Evolutionary conservation across 1,284 basidiomycete species (phyloP).

Genomic region (Meira miltonrushii): DNA sequence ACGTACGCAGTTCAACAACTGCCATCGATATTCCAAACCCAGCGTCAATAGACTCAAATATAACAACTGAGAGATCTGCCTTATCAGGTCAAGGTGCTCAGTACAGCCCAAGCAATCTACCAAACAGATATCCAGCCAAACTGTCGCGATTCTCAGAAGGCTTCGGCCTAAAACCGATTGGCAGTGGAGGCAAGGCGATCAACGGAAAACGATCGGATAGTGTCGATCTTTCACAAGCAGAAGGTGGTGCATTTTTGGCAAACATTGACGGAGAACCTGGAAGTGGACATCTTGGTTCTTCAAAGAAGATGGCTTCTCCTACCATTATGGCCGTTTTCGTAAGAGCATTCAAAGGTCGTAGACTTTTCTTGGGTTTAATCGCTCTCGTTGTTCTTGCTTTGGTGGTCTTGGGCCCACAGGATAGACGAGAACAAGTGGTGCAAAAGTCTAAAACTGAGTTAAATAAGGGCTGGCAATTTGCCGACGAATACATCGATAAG

Average conservation of each 20-base stretch:
- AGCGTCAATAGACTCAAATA: no score
- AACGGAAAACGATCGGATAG: constrained; percentile 2
- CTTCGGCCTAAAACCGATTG: not conserved
- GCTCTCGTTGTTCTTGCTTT: constrained; percentile 2
- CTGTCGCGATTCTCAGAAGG: no score
- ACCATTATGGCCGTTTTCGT: not conserved
- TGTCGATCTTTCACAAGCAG: constrained; percentile 7
- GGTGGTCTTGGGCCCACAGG: not conserved
- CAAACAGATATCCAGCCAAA: no score
- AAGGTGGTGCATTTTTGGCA: constrained; percentile 2
- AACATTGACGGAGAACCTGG: not conserved
- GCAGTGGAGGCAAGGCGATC: not conserved
- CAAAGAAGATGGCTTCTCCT: not conserved
- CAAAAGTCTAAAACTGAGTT: not conserved
- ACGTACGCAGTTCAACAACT: no score
- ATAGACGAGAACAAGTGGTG: constrained; percentile 4
- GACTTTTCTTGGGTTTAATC: not conserved
- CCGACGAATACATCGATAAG: constrained; percentile 5
- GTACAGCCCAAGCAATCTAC: no score
- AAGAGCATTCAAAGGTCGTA: not conserved
- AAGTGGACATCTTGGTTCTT: not conserved
- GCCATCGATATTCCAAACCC: no score
- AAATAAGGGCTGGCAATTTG: not conserved
- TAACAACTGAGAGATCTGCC: no score
- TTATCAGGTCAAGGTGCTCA: no score